phyloP scores from a whole-genome alignment of 257 asterid species.

The Gynochthodes officinalis region DNA sequence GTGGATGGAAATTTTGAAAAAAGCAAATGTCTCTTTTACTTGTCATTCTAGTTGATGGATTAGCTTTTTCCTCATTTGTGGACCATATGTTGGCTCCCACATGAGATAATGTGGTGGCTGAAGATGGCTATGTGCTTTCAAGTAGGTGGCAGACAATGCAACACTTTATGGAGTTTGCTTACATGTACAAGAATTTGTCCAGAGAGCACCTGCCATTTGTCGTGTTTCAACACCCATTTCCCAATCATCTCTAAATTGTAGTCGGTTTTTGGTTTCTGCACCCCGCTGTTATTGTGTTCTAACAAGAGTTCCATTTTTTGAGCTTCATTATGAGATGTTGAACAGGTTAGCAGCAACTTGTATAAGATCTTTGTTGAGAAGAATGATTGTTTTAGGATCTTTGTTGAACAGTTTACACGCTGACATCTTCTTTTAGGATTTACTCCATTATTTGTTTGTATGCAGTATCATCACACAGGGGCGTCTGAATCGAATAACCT shows the following conservation, averaged over 20 bases:
- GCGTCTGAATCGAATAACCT: constrained; percentile 77
- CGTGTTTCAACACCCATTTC: constrained; percentile 54
- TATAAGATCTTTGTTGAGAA: constrained; percentile 6
- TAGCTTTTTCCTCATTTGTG: constrained; percentile 1
- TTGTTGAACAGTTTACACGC: constrained; percentile 1
- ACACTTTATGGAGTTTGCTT: constrained; percentile 95
- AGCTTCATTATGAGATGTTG: constrained; percentile 81
- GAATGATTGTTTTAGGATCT: not conserved
- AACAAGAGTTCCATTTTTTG: constrained; percentile 90
- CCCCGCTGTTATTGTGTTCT: constrained; percentile 95
- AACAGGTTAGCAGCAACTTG: constrained; percentile 53
- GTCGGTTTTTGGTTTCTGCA: constrained; percentile 78
- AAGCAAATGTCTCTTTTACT: not conserved
- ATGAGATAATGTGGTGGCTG: constrained; percentile 14
- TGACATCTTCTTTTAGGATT: constrained; percentile 19
- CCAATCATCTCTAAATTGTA: constrained; percentile 45
- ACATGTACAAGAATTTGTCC: constrained; percentile 81
- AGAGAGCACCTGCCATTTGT: constrained; percentile 62
- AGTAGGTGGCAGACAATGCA: constrained; percentile 86
- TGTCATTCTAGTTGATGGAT: not conserved
- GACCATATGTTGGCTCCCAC: not conserved
- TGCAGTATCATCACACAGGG: constrained; percentile 92
- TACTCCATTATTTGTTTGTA: constrained; percentile 30
- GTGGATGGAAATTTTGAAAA: not conserved
- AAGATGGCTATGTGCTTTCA: constrained; percentile 25